These are phyloP conservation scores for Eucalyptus regnans DNA, from an alignment of 345 rosid species.

Conservation along the genomic window DNA sequence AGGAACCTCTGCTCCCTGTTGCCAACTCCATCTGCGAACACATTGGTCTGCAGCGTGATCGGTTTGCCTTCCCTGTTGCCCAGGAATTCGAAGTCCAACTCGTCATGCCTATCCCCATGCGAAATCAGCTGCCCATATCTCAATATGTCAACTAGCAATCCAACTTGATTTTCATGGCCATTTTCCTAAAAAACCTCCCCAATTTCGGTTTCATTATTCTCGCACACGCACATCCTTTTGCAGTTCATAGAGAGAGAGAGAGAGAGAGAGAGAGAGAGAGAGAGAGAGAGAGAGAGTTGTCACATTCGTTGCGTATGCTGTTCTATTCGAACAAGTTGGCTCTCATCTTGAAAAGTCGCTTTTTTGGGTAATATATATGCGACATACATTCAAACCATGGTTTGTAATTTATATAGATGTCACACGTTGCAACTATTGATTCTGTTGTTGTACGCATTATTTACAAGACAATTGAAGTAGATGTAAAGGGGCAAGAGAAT, in stretches of 20 bases:
- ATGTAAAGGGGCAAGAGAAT: not conserved
- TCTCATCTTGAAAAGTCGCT: too few species aligned
- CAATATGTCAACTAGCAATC: not conserved
- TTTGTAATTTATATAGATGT: not conserved
- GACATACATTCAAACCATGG: too few species aligned
- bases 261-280: not conserved
- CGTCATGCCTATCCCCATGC: conserved; percentile 29
- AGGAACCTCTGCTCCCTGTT: conserved; percentile 41
- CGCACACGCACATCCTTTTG: not conserved
- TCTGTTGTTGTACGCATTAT: not conserved
- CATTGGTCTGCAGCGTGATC: conserved; percentile 50
- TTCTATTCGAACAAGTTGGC: too few species aligned
- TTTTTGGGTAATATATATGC: too few species aligned
- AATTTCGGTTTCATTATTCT: not conserved
- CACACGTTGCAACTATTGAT: not conserved
- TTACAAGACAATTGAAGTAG: not conserved
- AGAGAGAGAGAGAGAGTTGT: not conserved
- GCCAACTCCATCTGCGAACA: conserved; percentile 40
- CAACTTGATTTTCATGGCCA: not conserved
- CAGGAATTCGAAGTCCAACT: conserved; percentile 65
- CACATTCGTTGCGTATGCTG: not conserved
- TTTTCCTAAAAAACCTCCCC: not conserved
- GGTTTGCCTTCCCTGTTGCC: conserved; percentile 57
- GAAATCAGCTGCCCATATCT: conserved; percentile 28
- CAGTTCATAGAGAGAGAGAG: not conserved